Evolutionary conservation across 768 basidiomycete genomes (phyloP).

Genomic region (Russula sp.): DNA sequence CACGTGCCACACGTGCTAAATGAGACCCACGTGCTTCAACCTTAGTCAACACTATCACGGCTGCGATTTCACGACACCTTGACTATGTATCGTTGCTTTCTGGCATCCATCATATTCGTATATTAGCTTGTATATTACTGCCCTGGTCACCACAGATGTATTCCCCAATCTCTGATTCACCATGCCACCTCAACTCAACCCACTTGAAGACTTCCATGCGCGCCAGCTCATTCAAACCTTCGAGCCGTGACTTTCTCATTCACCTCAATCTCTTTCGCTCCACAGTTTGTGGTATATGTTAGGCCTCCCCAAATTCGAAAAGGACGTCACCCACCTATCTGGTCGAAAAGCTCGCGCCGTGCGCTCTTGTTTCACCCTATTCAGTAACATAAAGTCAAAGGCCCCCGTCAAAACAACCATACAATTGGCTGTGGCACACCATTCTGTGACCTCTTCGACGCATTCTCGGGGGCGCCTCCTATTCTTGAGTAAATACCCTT

Average conservation of each 20-base stretch:
- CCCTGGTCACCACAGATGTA: no score
- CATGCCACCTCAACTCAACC: not conserved
- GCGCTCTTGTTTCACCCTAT: slow-evolving; percentile 66
- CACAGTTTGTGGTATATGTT: slow-evolving; percentile 47
- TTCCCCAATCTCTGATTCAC: no score
- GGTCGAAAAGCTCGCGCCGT: slow-evolving; percentile 46
- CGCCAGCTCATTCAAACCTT: no score
- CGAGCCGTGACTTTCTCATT: slow-evolving; percentile 8
- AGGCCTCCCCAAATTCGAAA: not conserved
- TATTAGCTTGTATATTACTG: no score
- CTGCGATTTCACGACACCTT: no score
- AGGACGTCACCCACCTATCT: slow-evolving; percentile 40
- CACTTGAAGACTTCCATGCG: not conserved
- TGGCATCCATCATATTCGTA: no score
- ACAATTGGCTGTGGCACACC: slow-evolving; percentile 42
- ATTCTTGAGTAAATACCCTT: slow-evolving; percentile 85
- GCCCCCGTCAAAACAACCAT: slow-evolving; percentile 4
- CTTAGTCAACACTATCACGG: no score
- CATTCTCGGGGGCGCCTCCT: slow-evolving; percentile 83
- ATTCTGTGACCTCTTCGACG: slow-evolving; percentile 73
- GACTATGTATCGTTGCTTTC: no score
- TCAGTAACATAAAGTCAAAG: slow-evolving; percentile 1
- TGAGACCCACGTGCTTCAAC: no score
- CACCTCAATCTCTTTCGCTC: slow-evolving; percentile 72
- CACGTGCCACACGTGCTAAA: no score